Conservation (phyloP, 257 asterid genomes). For the Catharanthus roseus region DNA sequence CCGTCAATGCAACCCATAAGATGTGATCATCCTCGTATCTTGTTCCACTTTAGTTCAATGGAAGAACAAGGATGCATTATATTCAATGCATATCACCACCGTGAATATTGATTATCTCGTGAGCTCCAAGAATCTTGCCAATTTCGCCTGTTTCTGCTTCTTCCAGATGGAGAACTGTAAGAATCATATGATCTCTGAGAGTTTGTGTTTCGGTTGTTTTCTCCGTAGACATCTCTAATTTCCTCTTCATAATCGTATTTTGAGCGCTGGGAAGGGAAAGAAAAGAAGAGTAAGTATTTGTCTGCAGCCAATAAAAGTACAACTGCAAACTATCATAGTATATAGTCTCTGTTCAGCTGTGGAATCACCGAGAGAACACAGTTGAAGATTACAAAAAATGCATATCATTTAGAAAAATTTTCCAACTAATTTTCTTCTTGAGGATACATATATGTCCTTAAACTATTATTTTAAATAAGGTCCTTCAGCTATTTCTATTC, state of each 20-base stretch:
- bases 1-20: neutral
- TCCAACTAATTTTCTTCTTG: too few species aligned
- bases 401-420: too few species aligned
- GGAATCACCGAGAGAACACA: neutral
- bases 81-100: slow-evolving; percentile 32
- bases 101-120: slow-evolving; percentile 23
- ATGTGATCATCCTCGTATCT: neutral
- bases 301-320: neutral
- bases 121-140: slow-evolving; percentile 48
- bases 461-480: too few species aligned
- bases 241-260: slow-evolving; percentile 62
- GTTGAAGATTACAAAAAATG: neutral
- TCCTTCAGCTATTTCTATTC: too few species aligned
- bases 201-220: slow-evolving; percentile 32
- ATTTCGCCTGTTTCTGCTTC: slow-evolving; percentile 47
- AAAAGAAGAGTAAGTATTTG: slow-evolving; percentile 5
- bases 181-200: slow-evolving; percentile 48
- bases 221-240: slow-evolving; percentile 33
- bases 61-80: neutral
- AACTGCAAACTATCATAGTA: neutral
- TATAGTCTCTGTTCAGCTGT: neutral
- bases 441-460: too few species aligned
- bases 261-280: slow-evolving; percentile 47
- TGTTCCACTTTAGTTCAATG: neutral
- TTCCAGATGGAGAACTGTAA: slow-evolving; percentile 43